Evolutionary conservation across 2,329 filamentous ascomycete genomes (phyloP), one percentile per base, ranked within the genome.

Genomic region (Elsinoe perseae): DNA sequence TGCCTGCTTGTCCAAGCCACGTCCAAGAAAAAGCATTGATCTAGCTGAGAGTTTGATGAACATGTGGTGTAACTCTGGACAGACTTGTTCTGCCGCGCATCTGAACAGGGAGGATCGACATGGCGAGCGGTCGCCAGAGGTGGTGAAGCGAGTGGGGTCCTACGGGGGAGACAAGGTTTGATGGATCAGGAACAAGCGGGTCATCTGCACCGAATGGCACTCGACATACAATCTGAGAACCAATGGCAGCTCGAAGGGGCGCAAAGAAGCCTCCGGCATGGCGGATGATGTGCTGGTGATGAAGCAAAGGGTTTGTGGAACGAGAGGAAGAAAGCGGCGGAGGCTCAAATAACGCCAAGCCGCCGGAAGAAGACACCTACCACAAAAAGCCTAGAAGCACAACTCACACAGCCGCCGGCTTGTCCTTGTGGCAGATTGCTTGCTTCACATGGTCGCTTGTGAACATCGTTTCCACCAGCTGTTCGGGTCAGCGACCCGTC

Each of bases 51-150:
- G 30, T 38, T 52, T 52, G 48, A 52, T 52, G 44, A 16, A 18
- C 44, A 16, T 50, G 18, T 34, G 16, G 48, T 52, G 48, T 21
- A 21, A 34, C 48, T 52, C 23, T 52, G 32, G 32, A 38, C 30
- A 21, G 30, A 52, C 14, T 20, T 25, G 30, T n/a, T 50, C 16
- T 38, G 44, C 9, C 21, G 44, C 4, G 30, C 48, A 52, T 52
- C 48, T 52, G 30, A 52, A 32, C 30, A 52, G 30, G 48, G 48
- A 52, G 48, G 48, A 52, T 52, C 48, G 48, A 52, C 48, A 25
- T 48, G 20, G 3, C 20, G 7, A 20, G 25, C 14, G 30, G 28
- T 21, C 14, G 38, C 48, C 48, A 38, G 16, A 25, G 21, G 8
- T 38, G 20, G 48, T 34, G 25, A 8, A 36, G 10, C 4, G 48